These are phyloP conservation scores for Waltergamsia citrina DNA, from an alignment of 2,329 filamentous ascomycete species.

Conservation along the genomic window DNA sequence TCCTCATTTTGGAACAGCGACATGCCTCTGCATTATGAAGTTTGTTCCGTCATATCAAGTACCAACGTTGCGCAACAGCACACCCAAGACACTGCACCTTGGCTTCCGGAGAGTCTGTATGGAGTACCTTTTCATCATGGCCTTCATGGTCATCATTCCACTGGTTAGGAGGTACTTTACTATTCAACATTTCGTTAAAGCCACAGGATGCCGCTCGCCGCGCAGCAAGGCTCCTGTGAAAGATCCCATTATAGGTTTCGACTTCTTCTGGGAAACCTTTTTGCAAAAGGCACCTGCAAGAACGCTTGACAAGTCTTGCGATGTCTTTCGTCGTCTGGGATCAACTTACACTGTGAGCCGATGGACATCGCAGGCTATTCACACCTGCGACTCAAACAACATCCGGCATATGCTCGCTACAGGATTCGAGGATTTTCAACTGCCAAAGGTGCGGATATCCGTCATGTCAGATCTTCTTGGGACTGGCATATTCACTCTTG, in stretches of 20 bases:
- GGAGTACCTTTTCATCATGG: no score
- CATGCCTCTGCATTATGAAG: no score
- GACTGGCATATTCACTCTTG: constrained; percentile 36
- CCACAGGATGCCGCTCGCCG: constrained; percentile 12
- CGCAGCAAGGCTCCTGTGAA: constrained; percentile 13
- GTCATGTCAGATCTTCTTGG: constrained; percentile 31
- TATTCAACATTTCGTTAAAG: background rate
- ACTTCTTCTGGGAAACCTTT: constrained; percentile 20
- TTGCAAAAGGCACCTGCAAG: constrained; percentile 13
- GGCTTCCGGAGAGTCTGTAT: no score
- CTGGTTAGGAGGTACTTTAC: no score
- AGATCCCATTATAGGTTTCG: constrained; percentile 22
- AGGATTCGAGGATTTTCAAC: constrained; percentile 39
- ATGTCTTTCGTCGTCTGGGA: constrained; percentile 16
- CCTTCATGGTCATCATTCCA: no score
- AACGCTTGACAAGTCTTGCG: constrained; percentile 17
- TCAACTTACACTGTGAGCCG: constrained; percentile 20
- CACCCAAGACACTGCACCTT: no score
- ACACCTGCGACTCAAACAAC: constrained; percentile 38
- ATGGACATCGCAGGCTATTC: constrained; percentile 21
- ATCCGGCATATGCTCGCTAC: constrained; percentile 44
- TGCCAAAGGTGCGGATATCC: constrained; percentile 22
- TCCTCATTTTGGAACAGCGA: no score
- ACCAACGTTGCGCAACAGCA: no score
- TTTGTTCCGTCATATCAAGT: no score